phyloP scores from a whole-genome alignment of 306 rosid genomes.

The Cicer bijugum region DNA sequence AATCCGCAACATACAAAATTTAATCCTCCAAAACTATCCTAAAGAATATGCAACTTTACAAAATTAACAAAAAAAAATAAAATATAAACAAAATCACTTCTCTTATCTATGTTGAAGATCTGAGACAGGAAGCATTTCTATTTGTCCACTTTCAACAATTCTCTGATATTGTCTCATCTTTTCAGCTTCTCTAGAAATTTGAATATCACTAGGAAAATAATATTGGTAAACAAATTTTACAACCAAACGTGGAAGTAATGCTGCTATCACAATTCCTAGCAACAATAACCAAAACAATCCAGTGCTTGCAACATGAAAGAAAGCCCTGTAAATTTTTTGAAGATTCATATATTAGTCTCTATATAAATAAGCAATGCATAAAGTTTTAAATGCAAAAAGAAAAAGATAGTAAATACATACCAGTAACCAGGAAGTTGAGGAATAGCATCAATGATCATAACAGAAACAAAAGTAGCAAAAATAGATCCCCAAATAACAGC shows the following conservation, averaged over 20 bases:
- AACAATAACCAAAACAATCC: constrained; percentile 72
- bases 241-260: constrained; percentile 71
- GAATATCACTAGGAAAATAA: constrained; percentile 73
- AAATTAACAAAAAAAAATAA: constrained; percentile 24
- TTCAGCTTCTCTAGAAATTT: constrained; percentile 82
- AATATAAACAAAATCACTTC: constrained; percentile 41
- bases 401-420: constrained; percentile 50
- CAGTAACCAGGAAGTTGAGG: constrained; percentile 76
- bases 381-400: too few relatives aligned
- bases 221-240: constrained; percentile 62
- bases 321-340: constrained; percentile 67
- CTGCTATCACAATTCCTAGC: constrained; percentile 61
- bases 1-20: constrained; percentile 53
- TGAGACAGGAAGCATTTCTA: constrained; percentile 74
- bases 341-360: constrained; percentile 46
- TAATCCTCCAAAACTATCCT: constrained; percentile 54
- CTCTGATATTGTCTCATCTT: constrained; percentile 50
- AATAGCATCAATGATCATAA: constrained; percentile 73
- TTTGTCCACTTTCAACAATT: constrained; percentile 56
- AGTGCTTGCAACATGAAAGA: constrained; percentile 53
- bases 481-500: constrained; percentile 89
- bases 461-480: constrained; percentile 73
- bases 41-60: constrained; percentile 74
- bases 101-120: constrained; percentile 50
- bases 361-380: not conserved